A percentile compares a stretch with the other conserved stretches of the same genome.
Evolutionary conservation across 2,329 filamentous ascomycete genomes (phyloP).

Genomic region (Lachnellula occidentalis): DNA sequence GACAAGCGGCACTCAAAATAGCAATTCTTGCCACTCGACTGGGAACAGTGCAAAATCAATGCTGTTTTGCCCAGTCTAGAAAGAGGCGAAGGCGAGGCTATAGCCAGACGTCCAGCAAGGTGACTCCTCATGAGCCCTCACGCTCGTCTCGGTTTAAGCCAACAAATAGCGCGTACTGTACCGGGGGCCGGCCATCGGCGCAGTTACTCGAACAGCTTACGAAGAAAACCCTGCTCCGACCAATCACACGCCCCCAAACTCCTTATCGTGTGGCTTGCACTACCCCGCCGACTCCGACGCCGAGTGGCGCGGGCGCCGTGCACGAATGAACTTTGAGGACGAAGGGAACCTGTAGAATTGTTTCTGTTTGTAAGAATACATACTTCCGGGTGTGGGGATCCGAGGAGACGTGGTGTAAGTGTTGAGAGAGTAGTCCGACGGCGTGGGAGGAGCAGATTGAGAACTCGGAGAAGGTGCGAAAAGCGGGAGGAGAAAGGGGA

Average conservation of each 20-base stretch:
- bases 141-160: background rate
- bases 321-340: background rate
- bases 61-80: too few species aligned
- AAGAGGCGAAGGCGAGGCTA: too few species aligned
- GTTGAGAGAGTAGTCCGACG: background rate
- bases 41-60: too few species aligned
- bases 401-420: background rate
- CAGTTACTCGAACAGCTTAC: background rate
- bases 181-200: background rate
- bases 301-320: background rate
- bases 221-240: background rate
- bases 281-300: constrained; percentile 1
- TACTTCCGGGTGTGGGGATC: background rate
- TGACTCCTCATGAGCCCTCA: too few species aligned
- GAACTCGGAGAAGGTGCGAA: constrained; percentile 5
- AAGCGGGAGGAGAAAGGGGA: background rate
- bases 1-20: too few species aligned
- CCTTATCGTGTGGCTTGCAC: constrained; percentile 3
- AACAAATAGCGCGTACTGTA: background rate
- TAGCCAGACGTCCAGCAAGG: too few species aligned
- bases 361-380: constrained; percentile 21
- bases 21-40: too few species aligned
- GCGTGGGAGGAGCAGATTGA: constrained; percentile 5
- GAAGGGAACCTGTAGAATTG: constrained; percentile 10
- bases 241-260: background rate